Evolutionary conservation across 208 protist species (phyloP), one percentile per base, ranked within the genome.

Genomic region (Wallacemonas sp.): DNA sequence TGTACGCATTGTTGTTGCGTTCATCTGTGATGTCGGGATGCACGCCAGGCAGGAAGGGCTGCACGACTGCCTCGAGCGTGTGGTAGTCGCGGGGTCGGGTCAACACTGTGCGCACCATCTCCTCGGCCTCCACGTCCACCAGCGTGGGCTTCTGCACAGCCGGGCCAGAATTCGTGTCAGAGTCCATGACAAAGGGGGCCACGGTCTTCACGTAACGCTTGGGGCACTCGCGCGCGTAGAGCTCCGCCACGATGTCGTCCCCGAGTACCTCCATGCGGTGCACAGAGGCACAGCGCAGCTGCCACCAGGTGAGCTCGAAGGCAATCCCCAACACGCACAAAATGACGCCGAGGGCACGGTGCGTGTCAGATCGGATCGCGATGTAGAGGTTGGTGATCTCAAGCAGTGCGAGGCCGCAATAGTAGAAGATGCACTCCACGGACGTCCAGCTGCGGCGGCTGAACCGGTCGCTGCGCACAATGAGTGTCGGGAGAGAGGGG

Each of bases 101-200:
- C 41, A 47, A 23, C 17, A 47, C 41, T n/a, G 21, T 47, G 41
- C 11, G 41, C 41, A 47, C 41, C 41, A 47, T 47, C 41, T 47
- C 41, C 41, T 47, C 41, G n/a, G 17, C 41, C 41, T 14, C n/a
- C 16, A 23, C 41, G 11, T n/a, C 17, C 5, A n/a, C 21, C n/a
- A n/a, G n/a, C n/a, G n/a, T n/a, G n/a, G n/a, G n/a, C n/a, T n/a
- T n/a, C n/a, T n/a, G n/a, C n/a, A n/a, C n/a, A n/a, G n/a, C n/a
- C n/a, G n/a, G n/a, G n/a, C n/a, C n/a, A n/a, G n/a, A n/a, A n/a
- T n/a, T n/a, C n/a, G n/a, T n/a, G n/a, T n/a, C n/a, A n/a, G n/a
- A n/a, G n/a, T n/a, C n/a, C n/a, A n/a, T n/a, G n/a, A n/a, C n/a
- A n/a, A n/a, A n/a, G n/a, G n/a, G n/a, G n/a, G n/a, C n/a, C n/a